Conservation (phyloP, 1,284 basidiomycete genomes). For the Hemileia vastatrix region DNA sequence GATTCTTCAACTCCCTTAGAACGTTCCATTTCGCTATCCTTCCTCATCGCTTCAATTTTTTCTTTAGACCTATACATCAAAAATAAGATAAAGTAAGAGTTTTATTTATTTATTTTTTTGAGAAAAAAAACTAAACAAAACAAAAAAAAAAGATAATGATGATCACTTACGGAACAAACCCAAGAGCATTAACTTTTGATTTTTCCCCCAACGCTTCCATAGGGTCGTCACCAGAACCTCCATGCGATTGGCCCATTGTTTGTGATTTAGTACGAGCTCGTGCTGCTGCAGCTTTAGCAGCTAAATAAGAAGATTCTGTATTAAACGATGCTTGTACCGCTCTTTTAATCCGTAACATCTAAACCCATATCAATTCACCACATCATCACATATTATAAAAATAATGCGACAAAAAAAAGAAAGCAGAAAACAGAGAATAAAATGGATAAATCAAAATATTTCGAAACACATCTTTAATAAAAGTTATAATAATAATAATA, state of each 20-base stretch:
- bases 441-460: conserved; percentile 57
- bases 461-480: conserved; percentile 95
- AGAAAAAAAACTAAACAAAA: background rate
- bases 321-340: conserved; percentile 98
- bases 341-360: conserved; percentile 74
- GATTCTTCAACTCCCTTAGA: too few relatives aligned
- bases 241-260: conserved; percentile 37
- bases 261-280: conserved; percentile 50
- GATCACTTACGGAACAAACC: conserved; percentile 27
- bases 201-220: conserved; percentile 51
- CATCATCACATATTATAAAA: background rate
- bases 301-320: conserved; percentile 61
- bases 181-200: conserved; percentile 3
- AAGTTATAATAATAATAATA: conserved; percentile 60
- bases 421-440: conserved; percentile 20
- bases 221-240: conserved; percentile 51
- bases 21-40: background rate
- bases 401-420: background rate
- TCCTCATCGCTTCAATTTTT: background rate
- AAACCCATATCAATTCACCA: background rate
- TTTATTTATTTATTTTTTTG: conserved; percentile 20
- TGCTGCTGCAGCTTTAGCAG: conserved; percentile 48
- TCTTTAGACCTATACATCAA: background rate
- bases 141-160: background rate
- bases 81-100: conserved; percentile 5